Conservation (phyloP, 176 grass and related monocot species). For the Elymus sibiricus region DNA sequence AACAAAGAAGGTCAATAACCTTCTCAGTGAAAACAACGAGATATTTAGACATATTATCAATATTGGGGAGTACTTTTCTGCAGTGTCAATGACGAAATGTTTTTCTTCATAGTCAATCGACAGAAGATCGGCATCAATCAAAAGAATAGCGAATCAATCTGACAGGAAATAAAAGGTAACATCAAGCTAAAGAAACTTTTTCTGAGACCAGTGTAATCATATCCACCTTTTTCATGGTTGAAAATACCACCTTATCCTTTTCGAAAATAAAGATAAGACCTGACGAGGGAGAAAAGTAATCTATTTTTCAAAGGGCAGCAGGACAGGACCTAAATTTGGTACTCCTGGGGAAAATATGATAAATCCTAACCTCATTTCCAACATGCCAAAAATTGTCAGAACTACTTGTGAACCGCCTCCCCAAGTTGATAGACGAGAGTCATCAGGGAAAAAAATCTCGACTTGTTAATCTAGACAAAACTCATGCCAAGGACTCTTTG, state of each 20-base stretch:
- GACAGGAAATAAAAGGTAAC: not conserved
- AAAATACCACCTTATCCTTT: conserved; percentile 18
- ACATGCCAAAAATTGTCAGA: conserved; percentile 51
- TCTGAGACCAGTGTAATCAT: conserved; percentile 7
- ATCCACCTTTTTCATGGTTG: conserved; percentile 34
- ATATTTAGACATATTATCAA: too few species aligned
- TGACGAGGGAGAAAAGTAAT: conserved; percentile 2
- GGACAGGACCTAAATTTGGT: conserved; percentile 22
- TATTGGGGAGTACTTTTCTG: too few species aligned
- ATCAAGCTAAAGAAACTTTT: not conserved
- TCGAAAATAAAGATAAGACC: conserved; percentile 27
- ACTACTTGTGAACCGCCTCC: conserved; percentile 40
- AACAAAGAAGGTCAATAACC: too few species aligned
- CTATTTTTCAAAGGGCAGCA: conserved; percentile 40
- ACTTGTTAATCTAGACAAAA: conserved; percentile 41
- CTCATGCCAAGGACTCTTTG: conserved; percentile 42
- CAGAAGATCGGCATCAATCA: not conserved
- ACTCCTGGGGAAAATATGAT: conserved; percentile 16
- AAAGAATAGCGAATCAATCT: not conserved
- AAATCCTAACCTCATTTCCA: conserved; percentile 36
- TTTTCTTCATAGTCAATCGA: too few species aligned
- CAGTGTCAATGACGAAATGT: too few species aligned
- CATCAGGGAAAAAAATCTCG: conserved; percentile 16
- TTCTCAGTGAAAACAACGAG: too few species aligned
- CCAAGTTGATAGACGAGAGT: conserved; percentile 33